Evolutionary conservation across 352 stramenopile genomes (phyloP).

Genomic region (Phytophthora citricola): DNA sequence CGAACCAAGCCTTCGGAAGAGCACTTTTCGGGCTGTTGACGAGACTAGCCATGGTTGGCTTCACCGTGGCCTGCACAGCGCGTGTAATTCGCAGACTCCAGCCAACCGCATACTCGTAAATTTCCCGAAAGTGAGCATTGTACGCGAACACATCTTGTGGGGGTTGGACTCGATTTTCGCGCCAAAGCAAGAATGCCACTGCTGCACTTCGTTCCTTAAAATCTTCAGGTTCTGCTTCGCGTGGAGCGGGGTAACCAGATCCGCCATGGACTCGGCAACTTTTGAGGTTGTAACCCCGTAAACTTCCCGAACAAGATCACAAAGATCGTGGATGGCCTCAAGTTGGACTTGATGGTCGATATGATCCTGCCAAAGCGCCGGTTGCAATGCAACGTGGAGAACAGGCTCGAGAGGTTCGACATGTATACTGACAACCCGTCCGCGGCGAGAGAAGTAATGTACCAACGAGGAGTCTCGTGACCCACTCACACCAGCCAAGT

Average conservation of each 20-base stretch:
- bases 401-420: conserved; percentile 84
- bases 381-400: conserved; percentile 83
- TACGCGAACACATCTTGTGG: conserved; percentile 81
- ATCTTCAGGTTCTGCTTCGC: conserved; percentile 80
- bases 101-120: conserved; percentile 77
- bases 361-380: conserved; percentile 83
- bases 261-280: conserved; percentile 76
- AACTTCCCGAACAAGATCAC: conserved; percentile 75
- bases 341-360: conserved; percentile 73
- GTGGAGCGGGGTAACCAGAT: conserved; percentile 71
- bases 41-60: conserved; percentile 64
- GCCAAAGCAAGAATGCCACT: conserved; percentile 86
- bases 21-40: conserved; percentile 78
- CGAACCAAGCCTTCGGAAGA: conserved; percentile 81
- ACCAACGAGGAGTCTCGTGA: conserved; percentile 76
- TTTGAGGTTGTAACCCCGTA: conserved; percentile 81
- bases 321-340: conserved; percentile 75
- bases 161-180: conserved; percentile 75
- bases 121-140: conserved; percentile 84
- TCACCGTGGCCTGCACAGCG: conserved; percentile 82
- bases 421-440: conserved; percentile 79
- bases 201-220: conserved; percentile 80
- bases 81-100: conserved; percentile 84
- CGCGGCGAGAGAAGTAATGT: conserved; percentile 79
- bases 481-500: conserved; percentile 57